phyloP scores from a whole-genome alignment of 2,329 filamentous ascomycete genomes.

The Claviceps quebecensis region DNA sequence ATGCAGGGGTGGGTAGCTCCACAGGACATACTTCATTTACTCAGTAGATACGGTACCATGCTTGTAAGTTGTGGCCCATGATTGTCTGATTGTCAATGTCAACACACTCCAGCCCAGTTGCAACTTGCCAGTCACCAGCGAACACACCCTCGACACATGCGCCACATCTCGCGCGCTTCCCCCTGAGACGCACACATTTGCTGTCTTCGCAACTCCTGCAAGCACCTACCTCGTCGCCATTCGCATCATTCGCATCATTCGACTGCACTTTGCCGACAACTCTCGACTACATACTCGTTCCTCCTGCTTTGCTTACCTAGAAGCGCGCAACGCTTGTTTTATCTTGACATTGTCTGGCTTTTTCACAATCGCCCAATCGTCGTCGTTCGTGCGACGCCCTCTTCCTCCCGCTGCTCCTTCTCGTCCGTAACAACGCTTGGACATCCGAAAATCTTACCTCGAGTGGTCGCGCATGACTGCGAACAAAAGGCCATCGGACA shows the following conservation, averaged over 20 bases:
- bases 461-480: not conserved
- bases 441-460: not conserved
- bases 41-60: no score
- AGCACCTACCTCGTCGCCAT: not conserved
- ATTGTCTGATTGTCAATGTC: no score
- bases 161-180: constrained; percentile 2
- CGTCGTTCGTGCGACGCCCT: not conserved
- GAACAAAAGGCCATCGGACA: not conserved
- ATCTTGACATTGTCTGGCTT: not conserved
- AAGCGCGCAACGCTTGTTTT: not conserved
- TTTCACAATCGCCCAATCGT: not conserved
- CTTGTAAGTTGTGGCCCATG: no score
- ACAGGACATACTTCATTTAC: no score
- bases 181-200: not conserved
- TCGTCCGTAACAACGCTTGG: not conserved
- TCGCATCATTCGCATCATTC: no score
- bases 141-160: not conserved
- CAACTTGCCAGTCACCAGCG: no score
- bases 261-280: not conserved
- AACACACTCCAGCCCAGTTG: no score
- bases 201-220: constrained; percentile 4
- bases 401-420: not conserved
- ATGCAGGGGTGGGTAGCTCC: no score
- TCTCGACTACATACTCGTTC: not conserved
- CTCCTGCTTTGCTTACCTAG: not conserved